These are phyloP conservation scores for Scenedesmus sp. DNA, from an alignment of 163 green algal genomes.

Conservation along the genomic window DNA sequence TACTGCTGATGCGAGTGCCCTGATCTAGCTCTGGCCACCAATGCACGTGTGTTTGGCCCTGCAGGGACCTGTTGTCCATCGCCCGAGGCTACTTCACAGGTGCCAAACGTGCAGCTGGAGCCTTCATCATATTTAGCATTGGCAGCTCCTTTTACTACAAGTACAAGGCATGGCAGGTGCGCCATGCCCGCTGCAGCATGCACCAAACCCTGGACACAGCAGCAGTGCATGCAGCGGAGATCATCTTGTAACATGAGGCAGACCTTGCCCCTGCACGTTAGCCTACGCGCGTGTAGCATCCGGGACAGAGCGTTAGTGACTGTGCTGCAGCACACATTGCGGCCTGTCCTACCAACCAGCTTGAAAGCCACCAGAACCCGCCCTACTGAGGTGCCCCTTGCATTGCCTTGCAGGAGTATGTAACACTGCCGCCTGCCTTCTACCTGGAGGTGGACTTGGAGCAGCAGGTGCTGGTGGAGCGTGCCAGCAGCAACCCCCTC, in stretches of 20 bases:
- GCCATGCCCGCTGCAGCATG: background rate
- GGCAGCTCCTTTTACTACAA: slow-evolving; percentile 20
- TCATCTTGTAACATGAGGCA: background rate
- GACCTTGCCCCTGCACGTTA: no score
- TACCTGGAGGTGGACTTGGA: slow-evolving; percentile 69
- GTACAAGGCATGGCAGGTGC: slow-evolving; percentile 28
- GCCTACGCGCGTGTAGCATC: no score
- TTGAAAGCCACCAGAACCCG: background rate
- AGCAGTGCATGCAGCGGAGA: background rate
- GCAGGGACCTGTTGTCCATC: background rate
- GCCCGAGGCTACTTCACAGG: background rate
- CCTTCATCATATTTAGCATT: slow-evolving; percentile 32
- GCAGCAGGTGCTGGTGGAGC: slow-evolving; percentile 57
- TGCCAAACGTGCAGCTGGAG: slow-evolving; percentile 2
- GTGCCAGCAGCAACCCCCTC: background rate
- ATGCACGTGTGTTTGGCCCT: background rate
- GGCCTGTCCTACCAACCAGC: no score
- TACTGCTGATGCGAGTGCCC: background rate
- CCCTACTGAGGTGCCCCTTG: background rate
- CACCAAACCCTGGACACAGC: background rate
- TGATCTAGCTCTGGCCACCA: background rate
- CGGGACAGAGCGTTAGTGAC: no score
- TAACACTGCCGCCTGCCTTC: slow-evolving; percentile 50
- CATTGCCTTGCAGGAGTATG: background rate
- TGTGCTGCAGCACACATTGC: no score